phyloP scores from a whole-genome alignment of 176 grass and related monocot species.

The Zea luxurians region DNA sequence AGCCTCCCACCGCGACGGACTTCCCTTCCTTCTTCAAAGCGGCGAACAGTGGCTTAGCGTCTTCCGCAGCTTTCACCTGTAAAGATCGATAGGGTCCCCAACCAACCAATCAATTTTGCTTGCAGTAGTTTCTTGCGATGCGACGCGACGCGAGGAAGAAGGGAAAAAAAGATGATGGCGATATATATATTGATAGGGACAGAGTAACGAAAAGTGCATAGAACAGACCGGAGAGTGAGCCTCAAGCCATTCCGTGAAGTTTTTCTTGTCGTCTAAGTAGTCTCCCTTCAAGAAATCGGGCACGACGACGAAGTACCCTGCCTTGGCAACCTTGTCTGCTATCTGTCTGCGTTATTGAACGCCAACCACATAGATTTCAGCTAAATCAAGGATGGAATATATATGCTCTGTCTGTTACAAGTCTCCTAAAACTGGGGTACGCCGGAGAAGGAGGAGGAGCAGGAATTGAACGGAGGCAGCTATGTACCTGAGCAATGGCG shows the following conservation, averaged over 20 bases:
- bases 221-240: constrained; percentile 19
- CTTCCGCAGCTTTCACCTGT: constrained; percentile 30
- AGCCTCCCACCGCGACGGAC: constrained; percentile 26
- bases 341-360: constrained; percentile 12
- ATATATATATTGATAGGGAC: too few species aligned
- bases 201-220: neutral
- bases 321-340: constrained; percentile 26
- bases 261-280: neutral
- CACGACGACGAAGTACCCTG: constrained; percentile 39
- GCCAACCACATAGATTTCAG: neutral
- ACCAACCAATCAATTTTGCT: too few species aligned
- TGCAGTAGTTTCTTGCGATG: too few species aligned
- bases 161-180: too few species aligned
- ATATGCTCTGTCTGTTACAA: too few species aligned
- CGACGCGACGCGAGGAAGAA: too few species aligned
- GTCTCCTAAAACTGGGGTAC: too few species aligned
- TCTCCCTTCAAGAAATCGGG: constrained; percentile 33
- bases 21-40: constrained; percentile 16
- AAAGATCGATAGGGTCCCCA: neutral
- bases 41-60: constrained; percentile 37
- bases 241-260: constrained; percentile 21
- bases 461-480: neutral
- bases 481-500: constrained; percentile 29
- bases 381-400: neutral
- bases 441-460: too few species aligned